Evolutionary conservation across 2,329 filamentous ascomycete species (phyloP).

Genomic region (Diaporthe sp.): DNA sequence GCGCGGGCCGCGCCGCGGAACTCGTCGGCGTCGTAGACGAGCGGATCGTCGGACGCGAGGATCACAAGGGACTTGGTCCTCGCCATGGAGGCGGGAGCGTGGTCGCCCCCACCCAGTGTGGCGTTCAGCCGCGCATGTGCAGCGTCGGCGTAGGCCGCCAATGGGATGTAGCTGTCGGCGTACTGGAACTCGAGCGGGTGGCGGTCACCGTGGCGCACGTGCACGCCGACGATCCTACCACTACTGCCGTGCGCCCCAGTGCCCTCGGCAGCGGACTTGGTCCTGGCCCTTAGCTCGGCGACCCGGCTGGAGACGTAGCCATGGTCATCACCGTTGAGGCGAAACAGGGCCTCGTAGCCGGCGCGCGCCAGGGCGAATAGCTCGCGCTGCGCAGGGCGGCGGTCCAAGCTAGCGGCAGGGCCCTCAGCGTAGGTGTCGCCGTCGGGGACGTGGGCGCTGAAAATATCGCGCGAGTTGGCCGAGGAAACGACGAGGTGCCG

Average conservation of each 20-base stretch:
- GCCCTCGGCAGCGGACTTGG: slow-evolving; percentile 57
- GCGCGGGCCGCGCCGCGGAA: slow-evolving; percentile 70
- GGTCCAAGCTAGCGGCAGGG: slow-evolving; percentile 62
- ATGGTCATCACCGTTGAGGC: slow-evolving; percentile 75
- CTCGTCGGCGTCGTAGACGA: slow-evolving; percentile 77
- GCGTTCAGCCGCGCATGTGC: slow-evolving; percentile 69
- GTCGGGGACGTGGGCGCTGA: slow-evolving; percentile 62
- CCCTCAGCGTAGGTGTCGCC: slow-evolving; percentile 64
- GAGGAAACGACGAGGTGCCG: slow-evolving; percentile 81
- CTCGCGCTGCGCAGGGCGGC: slow-evolving; percentile 66
- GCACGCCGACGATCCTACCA: slow-evolving; percentile 76
- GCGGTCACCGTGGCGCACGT: slow-evolving; percentile 84
- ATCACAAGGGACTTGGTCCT: slow-evolving; percentile 66
- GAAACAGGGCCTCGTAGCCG: slow-evolving; percentile 83
- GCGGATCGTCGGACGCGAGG: slow-evolving; percentile 85
- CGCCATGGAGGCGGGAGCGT: slow-evolving; percentile 50
- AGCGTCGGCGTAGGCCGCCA: slow-evolving; percentile 75
- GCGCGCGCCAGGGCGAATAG: slow-evolving; percentile 77
- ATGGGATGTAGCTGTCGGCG: slow-evolving; percentile 81
- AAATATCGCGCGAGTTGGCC: slow-evolving; percentile 74
- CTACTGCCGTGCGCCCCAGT: slow-evolving; percentile 62
- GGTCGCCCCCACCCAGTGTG: slow-evolving; percentile 52
- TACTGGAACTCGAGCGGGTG: slow-evolving; percentile 85
- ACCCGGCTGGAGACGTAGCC: slow-evolving; percentile 74
- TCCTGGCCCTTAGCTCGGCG: slow-evolving; percentile 65